Percentiles rank a stretch among this genome's conserved stretches.
These are phyloP conservation scores for Mortierella sp. DNA, from an alignment of 371 early-diverging fungal species.

Conservation along the genomic window DNA sequence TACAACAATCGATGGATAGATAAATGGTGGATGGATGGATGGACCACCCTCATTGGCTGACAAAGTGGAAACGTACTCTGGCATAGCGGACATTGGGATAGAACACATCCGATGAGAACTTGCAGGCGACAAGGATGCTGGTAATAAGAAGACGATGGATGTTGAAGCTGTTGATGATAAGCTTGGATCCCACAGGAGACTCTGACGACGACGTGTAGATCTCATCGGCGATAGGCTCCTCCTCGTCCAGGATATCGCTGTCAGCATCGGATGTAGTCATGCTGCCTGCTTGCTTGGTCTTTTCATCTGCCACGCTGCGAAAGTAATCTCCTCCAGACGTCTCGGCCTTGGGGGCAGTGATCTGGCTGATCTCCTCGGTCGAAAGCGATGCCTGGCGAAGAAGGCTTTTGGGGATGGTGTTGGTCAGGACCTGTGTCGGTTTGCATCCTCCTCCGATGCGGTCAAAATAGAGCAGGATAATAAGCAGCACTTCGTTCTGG, in stretches of 20 bases:
- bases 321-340: neutral
- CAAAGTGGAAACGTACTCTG: slow-evolving; percentile 63
- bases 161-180: slow-evolving; percentile 80
- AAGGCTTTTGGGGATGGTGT: slow-evolving; percentile 47
- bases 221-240: slow-evolving; percentile 47
- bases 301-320: slow-evolving; percentile 15
- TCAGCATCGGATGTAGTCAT: neutral
- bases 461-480: slow-evolving; percentile 89
- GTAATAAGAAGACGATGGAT: slow-evolving; percentile 87
- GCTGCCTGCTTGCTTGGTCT: neutral
- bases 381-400: slow-evolving; percentile 47
- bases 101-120: slow-evolving; percentile 87
- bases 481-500: slow-evolving; percentile 80
- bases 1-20: neutral
- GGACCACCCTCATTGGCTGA: slow-evolving; percentile 7
- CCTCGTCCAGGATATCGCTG: slow-evolving; percentile 34
- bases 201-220: slow-evolving; percentile 56
- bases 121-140: slow-evolving; percentile 86
- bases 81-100: slow-evolving; percentile 85
- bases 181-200: slow-evolving; percentile 52
- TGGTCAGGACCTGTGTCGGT: slow-evolving; percentile 55
- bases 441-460: slow-evolving; percentile 69
- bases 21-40: neutral
- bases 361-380: slow-evolving; percentile 33
- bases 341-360: slow-evolving; percentile 23